Conservation (phyloP, 495 filamentous ascomycete genomes). For the Astrothelium macrocarpum region DNA sequence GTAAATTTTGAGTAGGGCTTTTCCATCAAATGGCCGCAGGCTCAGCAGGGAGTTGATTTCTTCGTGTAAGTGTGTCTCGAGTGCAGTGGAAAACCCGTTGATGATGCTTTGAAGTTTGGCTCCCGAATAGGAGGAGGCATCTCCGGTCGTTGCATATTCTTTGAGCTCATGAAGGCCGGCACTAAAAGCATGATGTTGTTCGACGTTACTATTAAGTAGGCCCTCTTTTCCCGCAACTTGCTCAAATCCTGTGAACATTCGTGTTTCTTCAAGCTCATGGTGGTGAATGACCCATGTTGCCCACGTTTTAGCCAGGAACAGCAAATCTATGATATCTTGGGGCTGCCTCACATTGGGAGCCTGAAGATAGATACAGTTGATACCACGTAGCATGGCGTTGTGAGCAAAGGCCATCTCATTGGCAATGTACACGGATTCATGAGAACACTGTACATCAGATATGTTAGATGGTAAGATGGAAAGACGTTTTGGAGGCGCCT, state of each 20-base stretch:
- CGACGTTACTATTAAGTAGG: neutral
- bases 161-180: conserved; percentile 3
- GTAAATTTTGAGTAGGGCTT: neutral
- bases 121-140: neutral
- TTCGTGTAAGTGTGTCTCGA: conserved; percentile 4
- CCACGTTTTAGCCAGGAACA: conserved; percentile 2
- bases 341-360: neutral
- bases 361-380: conserved; percentile 10
- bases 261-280: conserved; percentile 9
- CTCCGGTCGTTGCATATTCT: neutral
- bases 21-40: neutral
- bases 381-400: conserved; percentile 6
- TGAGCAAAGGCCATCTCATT: conserved; percentile 9
- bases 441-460: neutral
- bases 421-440: neutral
- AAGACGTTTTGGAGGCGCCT: neutral
- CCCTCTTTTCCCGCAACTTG: neutral
- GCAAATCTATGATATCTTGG: conserved; percentile 6
- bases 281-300: conserved; percentile 3
- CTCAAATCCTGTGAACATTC: conserved; percentile 4
- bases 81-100: conserved; percentile 1
- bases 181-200: conserved; percentile 8
- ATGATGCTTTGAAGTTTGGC: conserved; percentile 5
- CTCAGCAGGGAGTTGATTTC: conserved; percentile 4
- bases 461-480: neutral